phyloP scores from a whole-genome alignment of 2,329 filamentous ascomycete genomes.

The Colletotrichum sublineola region DNA sequence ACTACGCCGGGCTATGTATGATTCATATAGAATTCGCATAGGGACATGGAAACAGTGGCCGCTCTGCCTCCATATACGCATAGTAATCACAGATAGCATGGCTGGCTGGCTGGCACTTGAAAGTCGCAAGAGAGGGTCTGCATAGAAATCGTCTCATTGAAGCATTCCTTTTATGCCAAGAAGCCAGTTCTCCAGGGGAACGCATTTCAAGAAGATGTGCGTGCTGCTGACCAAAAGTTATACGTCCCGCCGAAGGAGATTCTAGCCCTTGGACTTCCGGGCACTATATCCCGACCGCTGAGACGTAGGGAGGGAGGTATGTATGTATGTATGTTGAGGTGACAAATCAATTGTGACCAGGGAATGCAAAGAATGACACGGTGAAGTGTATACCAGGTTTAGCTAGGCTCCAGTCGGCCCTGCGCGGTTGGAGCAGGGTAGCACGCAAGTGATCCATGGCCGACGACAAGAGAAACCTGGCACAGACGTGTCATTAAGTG shows the following conservation, averaged over 20 bases:
- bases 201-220: background rate
- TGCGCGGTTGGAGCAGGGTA: slow-evolving; percentile 6
- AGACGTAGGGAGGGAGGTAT: background rate
- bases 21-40: slow-evolving; percentile 21
- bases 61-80: background rate
- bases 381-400: slow-evolving; percentile 27
- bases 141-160: background rate
- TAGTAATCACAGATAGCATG: background rate
- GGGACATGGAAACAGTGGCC: slow-evolving; percentile 14
- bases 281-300: slow-evolving; percentile 16
- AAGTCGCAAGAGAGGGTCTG: background rate
- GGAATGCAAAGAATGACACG: background rate
- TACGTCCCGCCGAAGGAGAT: slow-evolving; percentile 20
- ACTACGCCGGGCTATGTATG: slow-evolving; percentile 27
- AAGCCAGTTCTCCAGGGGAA: background rate
- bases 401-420: slow-evolving; percentile 4
- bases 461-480: background rate
- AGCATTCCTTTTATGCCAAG: background rate
- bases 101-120: background rate
- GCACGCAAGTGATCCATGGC: slow-evolving; percentile 2
- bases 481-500: background rate
- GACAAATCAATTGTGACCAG: background rate
- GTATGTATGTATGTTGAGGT: background rate
- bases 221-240: slow-evolving; percentile 17
- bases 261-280: background rate